A percentile compares a stretch with the other conserved stretches of the same genome.
phyloP scores from a whole-genome alignment of 192 early-diverging fungal species.

The Umbelopsis sp. region DNA sequence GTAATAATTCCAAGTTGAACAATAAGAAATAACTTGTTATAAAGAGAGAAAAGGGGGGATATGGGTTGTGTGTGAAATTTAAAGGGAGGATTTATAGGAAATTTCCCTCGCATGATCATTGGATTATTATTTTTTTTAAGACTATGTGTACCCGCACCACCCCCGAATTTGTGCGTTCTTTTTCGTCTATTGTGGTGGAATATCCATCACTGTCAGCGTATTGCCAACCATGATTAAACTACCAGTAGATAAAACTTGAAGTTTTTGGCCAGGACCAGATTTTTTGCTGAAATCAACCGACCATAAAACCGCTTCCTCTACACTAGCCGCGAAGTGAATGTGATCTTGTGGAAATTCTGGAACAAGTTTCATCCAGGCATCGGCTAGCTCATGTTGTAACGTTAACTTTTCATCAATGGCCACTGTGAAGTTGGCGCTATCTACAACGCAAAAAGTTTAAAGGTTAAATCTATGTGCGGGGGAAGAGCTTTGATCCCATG shows the following conservation, averaged over 20 bases:
- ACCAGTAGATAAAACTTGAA: slow-evolving; percentile 86
- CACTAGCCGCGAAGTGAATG: slow-evolving; percentile 51
- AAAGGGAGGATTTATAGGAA: background rate
- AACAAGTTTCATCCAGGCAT: slow-evolving; percentile 54
- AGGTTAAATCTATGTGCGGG: background rate
- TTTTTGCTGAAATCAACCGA: slow-evolving; percentile 28
- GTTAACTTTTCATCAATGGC: slow-evolving; percentile 55
- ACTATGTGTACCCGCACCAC: background rate
- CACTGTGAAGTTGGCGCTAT: slow-evolving; percentile 75
- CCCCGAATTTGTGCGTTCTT: background rate
- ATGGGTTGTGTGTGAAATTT: slow-evolving; percentile 7
- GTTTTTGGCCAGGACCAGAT: background rate
- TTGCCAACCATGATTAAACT: slow-evolving; percentile 92
- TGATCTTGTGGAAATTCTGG: slow-evolving; percentile 17
- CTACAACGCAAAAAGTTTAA: slow-evolving; percentile 32
- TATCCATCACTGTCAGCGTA: slow-evolving; percentile 71
- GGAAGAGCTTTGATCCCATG: too few species aligned
- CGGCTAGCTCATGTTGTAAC: slow-evolving; percentile 63
- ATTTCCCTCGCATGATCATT: slow-evolving; percentile 11
- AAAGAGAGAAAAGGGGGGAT: background rate
- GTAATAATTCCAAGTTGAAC: background rate
- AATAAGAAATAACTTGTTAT: background rate
- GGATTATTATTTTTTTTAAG: background rate
- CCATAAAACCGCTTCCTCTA: slow-evolving; percentile 69
- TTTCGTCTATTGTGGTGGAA: slow-evolving; percentile 37